Base-by-base conservation (phyloP, 768 basidiomycete genomes). In the Lactifluus volemus region DNA sequence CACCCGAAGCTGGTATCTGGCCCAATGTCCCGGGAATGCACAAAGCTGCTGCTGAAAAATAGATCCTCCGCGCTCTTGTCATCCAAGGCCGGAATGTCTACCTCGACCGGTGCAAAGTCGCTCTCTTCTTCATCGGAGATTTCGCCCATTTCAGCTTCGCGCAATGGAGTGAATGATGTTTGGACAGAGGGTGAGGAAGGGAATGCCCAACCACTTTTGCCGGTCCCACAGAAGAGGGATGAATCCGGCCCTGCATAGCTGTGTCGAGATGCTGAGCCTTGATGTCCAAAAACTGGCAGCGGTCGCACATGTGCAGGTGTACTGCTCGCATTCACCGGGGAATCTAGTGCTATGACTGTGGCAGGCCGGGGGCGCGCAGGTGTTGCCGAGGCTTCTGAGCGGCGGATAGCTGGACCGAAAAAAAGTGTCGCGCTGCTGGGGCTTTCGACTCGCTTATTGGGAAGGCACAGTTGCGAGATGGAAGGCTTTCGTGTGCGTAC, bases 41-140 rank as follows among this genome's bases (percentile, higher is more conserved):
- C 34, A 58, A 66, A 65, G 54, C 65, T 65, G 45, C 63, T 66
- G 56, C 65, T 61, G 57, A 66, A 66, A 49, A 66, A 66, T 15
- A 66, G 57, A 36, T 66, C 65, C 36, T 66, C 65, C 5, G 59
- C 63, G 36, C 59, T 58, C 29, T 58, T 57, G 17, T 41, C 53
- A 39, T 64, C 49, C 49, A 64, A 60, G 1, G 63, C 21, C n/a
- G 5, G 50, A n/a, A 65, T 48, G 45, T 58, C 63, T 41, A 65
- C 59, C 19, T 63, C 59, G 42, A 60, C 64, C 30, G 65, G 65
- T 5, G 57, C 55, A 54, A 61, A 62, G 30, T 61, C 65, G 11
- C 57, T 60, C 11, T 32, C 59, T 3, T 65, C 65, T 34, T 65
- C 63, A 42, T 66, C 65, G 21, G 64, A 61, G 38, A 65, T 66